phyloP scores from a whole-genome alignment of 139 green algal species.

The Coelastrella sp. region DNA sequence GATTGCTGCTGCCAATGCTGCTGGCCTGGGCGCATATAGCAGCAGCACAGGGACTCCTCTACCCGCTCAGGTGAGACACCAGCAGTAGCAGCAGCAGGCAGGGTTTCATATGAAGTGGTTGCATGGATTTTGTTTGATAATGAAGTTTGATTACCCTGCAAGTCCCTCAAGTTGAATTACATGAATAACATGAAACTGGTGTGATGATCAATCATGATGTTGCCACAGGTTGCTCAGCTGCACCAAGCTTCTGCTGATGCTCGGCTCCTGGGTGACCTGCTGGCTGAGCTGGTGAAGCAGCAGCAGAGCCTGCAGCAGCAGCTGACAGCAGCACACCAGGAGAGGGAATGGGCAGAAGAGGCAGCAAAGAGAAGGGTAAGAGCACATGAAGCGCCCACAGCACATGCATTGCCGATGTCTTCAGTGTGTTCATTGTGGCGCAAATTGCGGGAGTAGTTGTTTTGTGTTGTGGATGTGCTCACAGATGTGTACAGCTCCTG shows the following conservation, averaged over 20 bases:
- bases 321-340: not conserved
- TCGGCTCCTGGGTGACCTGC: slow-evolving; percentile 1
- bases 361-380: slow-evolving; percentile 23
- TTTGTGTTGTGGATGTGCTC: not conserved
- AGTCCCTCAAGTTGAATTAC: too few species aligned
- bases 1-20: slow-evolving; percentile 17
- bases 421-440: too few species aligned
- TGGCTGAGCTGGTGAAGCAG: not conserved
- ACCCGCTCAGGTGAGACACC: not conserved
- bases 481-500: not conserved
- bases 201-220: too few species aligned
- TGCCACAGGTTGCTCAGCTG: slow-evolving; percentile 5
- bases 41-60: slow-evolving; percentile 13
- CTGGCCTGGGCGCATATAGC: slow-evolving; percentile 16
- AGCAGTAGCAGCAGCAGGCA: too few species aligned
- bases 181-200: too few species aligned
- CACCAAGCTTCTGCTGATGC: slow-evolving; percentile 33
- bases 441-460: too few species aligned
- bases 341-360: slow-evolving; percentile 6
- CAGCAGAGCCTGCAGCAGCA: not conserved
- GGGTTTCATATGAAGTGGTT: too few species aligned
- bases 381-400: not conserved
- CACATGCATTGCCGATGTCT: not conserved
- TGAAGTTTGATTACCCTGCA: too few species aligned
- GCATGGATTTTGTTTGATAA: too few species aligned